Evolutionary conservation across 306 rosid genomes (phyloP), one percentile per base, ranked within the genome.

Genomic region (Lupinus albus): DNA sequence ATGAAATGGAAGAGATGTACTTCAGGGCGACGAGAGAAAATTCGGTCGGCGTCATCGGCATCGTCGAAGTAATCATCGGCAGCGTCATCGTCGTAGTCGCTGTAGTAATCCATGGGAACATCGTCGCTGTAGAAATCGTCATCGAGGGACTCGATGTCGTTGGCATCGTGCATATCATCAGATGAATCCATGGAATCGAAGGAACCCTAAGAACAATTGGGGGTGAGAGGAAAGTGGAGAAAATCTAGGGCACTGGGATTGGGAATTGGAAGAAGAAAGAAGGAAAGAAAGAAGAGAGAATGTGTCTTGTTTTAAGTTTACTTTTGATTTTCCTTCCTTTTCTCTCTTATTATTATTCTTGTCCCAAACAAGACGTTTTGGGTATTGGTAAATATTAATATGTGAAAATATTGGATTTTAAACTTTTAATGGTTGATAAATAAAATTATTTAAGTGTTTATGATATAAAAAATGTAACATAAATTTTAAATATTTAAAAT

Each of bases 161-260:
- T 73, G 54, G 97, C 95, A 61, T 88, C 95, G 70, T 83, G 97
- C 91, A 88, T 85, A 80, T 91, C 96, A 39, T 91, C 97, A 35
- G 88, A 96, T 39, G 96, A 86, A 36, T 91, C 96, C 97, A 92
- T 91, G 4, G 61, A 30, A 46, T 13, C 8, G 49, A 17, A 25
- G 9, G 36, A 25, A 25, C 28, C 28, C 30, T 25, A 25, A 25
- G 39, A 25, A 2, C 4, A 4, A 25, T 2, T 0, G 30, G 30
- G 4, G 30, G 30, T 16, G 39, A 61, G 0, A 17, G 44, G 53
- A 32, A 1, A 46, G 25, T n/a, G n/a, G n/a, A 25, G 18, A 76
- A 54, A 68, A 53, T 50, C 64, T 76, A 73, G 76, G 71, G 57
- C 50, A 59, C 11, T 1, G 4, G 47, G 55, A 46, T 53, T 60